Percentiles rank a stretch among this genome's conserved stretches.
Conservation (phyloP, 306 rosid species). For the peach (Prunus persica) region DNA sequence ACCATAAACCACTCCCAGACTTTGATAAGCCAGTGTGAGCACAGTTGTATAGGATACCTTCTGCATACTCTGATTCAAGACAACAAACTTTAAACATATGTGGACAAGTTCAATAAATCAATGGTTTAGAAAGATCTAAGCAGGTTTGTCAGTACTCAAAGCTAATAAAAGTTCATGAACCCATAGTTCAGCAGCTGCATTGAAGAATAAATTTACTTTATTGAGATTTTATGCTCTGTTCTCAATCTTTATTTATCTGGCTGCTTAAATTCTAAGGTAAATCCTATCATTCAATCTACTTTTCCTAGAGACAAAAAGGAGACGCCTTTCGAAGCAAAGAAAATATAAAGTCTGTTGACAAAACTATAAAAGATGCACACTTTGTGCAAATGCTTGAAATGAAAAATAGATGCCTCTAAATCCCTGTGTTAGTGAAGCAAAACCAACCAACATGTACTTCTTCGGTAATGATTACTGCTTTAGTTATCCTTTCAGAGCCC, state of each 20-base stretch:
- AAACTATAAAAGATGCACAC: not conserved
- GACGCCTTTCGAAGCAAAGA: not conserved
- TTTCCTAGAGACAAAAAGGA: not conserved
- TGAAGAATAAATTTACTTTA: not conserved
- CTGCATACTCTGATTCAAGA: constrained; percentile 52
- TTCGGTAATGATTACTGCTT: not conserved
- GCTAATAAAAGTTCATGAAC: not conserved
- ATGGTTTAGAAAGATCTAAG: not conserved
- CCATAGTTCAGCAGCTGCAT: not conserved
- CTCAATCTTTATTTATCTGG: not conserved
- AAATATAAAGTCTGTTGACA: not conserved
- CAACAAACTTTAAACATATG: constrained; percentile 10
- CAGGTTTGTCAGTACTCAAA: not conserved
- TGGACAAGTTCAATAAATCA: not conserved
- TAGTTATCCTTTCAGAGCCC: not conserved
- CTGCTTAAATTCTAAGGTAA: not conserved
- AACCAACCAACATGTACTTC: constrained; percentile 3
- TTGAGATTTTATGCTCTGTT: not conserved
- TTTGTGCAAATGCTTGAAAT: not conserved
- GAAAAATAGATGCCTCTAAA: not conserved
- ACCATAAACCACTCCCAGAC: constrained; percentile 85
- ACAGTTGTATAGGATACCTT: constrained; percentile 46
- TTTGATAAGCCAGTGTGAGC: constrained; percentile 71
- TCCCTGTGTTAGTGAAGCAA: not conserved
- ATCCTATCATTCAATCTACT: not conserved